Base-by-base conservation (phyloP, 1,284 basidiomycete genomes). In the Singerocomus rubriflavus region DNA sequence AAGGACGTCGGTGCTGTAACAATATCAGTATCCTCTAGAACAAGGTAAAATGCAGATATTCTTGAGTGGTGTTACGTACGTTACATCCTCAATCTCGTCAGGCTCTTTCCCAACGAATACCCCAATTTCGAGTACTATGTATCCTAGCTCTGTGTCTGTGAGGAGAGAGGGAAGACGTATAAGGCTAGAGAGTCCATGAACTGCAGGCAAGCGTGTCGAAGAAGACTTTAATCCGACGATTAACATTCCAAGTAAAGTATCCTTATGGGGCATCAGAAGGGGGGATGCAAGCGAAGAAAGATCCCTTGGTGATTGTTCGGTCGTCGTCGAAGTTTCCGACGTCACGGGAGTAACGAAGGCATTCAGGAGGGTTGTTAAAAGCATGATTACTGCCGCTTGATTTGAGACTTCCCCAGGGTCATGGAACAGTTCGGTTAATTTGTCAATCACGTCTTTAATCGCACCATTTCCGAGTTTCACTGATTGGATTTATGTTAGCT, bases 371-470 rank as follows among this genome's bases (percentile, higher is more conserved):
- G 86, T 81, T 1, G 75, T 82, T 52, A 79, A 78, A 39, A 79
- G 74, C 14, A 74, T 66, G 12, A 97, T 74, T 31, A 89, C 81
- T 1, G 90, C 77, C 2, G 84, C 79, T 6, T 93, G 84, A 54
- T 87, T 86, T 1, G 85, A 76, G 1, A 82, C 73, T 56, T 98
- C 88, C 42, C 85, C 83, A 0, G 92, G 88, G 57, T 85, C 78
- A 52, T 84, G 78, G 72, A 90, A 97, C 41, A 92, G 74, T 42
- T 75, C 77, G 55, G 91, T 78, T 17, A 96, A 76, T 59, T 88
- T 86, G 1, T 89, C 85, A 0, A 94, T 65, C 0, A 80, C 78
- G 57, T 85, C 79, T 0, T 80, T 73, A 25, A 92, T 70, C 0
- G 84, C 84, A 65, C 82, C 89, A 17, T 73, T 74, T 6, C 86